These are phyloP conservation scores for Prosopis cineraria DNA, from an alignment of 306 rosid genomes.

Conservation along the genomic window DNA sequence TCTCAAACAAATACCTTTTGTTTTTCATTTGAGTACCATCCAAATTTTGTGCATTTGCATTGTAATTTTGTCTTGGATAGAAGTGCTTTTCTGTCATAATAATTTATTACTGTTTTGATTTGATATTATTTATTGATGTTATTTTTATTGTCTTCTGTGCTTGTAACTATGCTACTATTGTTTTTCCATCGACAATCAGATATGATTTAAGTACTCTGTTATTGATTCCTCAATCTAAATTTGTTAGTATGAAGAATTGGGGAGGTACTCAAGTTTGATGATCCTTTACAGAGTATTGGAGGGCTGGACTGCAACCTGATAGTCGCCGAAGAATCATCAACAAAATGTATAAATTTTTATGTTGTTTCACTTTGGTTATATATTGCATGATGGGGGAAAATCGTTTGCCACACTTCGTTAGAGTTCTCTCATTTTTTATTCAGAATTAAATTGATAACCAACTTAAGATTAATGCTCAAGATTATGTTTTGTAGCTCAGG, in stretches of 20 bases:
- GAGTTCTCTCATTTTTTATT: background rate
- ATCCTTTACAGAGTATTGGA: slow-evolving; percentile 16
- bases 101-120: background rate
- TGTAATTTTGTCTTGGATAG: background rate
- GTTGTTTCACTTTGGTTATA: background rate
- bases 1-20: background rate
- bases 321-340: slow-evolving; percentile 21
- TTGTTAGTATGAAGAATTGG: background rate
- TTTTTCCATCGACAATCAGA: background rate
- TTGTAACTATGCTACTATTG: background rate
- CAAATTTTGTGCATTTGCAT: background rate
- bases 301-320: background rate
- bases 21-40: background rate
- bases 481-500: background rate
- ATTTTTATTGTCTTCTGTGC: background rate
- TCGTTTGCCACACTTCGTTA: background rate
- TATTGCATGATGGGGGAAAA: background rate
- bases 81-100: background rate
- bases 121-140: background rate
- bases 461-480: background rate
- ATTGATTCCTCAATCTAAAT: background rate
- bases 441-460: background rate
- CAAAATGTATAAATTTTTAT: slow-evolving; percentile 11
- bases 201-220: background rate
- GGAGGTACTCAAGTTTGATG: background rate